These are phyloP conservation scores for Paragyromitra xinjiangensis DNA, from an alignment of 495 filamentous ascomycete genomes.

Conservation along the genomic window DNA sequence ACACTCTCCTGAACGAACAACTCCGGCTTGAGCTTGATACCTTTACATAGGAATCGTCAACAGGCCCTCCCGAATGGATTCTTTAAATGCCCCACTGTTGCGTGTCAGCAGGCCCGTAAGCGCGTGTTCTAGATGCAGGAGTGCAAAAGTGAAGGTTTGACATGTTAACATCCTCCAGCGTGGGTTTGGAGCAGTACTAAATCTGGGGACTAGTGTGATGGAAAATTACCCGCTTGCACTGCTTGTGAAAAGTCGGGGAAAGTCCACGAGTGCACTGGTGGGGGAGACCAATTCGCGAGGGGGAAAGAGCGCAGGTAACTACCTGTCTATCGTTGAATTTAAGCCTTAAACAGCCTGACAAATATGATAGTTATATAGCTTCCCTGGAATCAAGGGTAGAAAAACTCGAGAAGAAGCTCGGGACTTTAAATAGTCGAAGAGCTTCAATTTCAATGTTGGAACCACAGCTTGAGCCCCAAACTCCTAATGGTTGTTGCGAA, in stretches of 20 bases:
- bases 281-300: conserved; percentile 90
- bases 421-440: conserved; percentile 47
- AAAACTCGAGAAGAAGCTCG: conserved; percentile 72
- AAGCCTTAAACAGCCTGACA: conserved; percentile 36
- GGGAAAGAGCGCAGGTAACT: conserved; percentile 84
- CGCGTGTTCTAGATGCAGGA: conserved; percentile 89
- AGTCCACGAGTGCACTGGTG: conserved; percentile 84
- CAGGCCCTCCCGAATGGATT: conserved; percentile 36
- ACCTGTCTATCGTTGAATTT: conserved; percentile 13
- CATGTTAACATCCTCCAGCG: not conserved
- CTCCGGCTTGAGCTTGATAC: conserved; percentile 13
- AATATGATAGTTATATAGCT: conserved; percentile 75
- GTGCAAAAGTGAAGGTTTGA: conserved; percentile 79
- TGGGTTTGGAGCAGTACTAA: conserved; percentile 20
- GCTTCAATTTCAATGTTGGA: conserved; percentile 40
- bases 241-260: conserved; percentile 88
- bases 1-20: conserved; percentile 28
- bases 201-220: conserved; percentile 72
- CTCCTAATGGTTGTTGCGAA: conserved; percentile 9
- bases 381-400: conserved; percentile 88
- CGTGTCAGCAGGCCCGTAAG: conserved; percentile 91
- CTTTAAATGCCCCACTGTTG: conserved; percentile 76
- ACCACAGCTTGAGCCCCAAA: conserved; percentile 13
- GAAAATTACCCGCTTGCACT: conserved; percentile 90
- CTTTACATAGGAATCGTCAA: not conserved